These are phyloP conservation scores for Colletotrichum sojae DNA, from an alignment of 2,329 filamentous ascomycete genomes.

Conservation along the genomic window DNA sequence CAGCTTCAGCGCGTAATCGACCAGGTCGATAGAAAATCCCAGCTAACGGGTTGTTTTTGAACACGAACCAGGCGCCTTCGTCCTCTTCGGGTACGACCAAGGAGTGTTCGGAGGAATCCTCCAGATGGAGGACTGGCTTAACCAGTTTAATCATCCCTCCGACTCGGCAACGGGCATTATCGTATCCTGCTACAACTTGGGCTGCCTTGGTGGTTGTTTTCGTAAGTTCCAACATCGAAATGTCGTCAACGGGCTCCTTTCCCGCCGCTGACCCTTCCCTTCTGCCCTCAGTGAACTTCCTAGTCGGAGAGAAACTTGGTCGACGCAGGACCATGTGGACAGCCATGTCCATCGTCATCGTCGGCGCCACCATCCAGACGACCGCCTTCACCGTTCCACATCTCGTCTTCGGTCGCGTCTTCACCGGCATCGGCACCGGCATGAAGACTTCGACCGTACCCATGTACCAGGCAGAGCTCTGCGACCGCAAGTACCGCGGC, in stretches of 20 bases:
- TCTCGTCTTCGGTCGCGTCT: slow-evolving; percentile 57
- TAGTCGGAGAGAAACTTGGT: slow-evolving; percentile 51
- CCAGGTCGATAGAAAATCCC: too few relatives aligned
- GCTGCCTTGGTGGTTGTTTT: slow-evolving; percentile 58
- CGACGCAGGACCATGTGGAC: slow-evolving; percentile 50
- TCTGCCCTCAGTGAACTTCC: slow-evolving; percentile 41
- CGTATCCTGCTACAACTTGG: slow-evolving; percentile 55
- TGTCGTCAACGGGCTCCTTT: too few relatives aligned
- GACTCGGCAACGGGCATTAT: slow-evolving; percentile 49
- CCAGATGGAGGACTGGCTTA: slow-evolving; percentile 58
- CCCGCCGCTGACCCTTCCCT: not conserved
- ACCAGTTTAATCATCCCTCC: slow-evolving; percentile 46
- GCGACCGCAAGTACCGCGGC: slow-evolving; percentile 57
- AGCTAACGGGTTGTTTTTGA: too few relatives aligned
- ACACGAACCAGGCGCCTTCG: slow-evolving; percentile 41
- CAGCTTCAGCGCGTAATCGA: too few relatives aligned
- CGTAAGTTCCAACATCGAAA: not conserved
- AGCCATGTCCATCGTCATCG: slow-evolving; percentile 50
- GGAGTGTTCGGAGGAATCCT: slow-evolving; percentile 64
- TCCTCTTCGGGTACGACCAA: slow-evolving; percentile 62
- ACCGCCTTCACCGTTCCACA: slow-evolving; percentile 54
- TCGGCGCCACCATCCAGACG: slow-evolving; percentile 53
- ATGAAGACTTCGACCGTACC: slow-evolving; percentile 53
- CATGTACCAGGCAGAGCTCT: slow-evolving; percentile 61
- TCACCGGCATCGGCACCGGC: slow-evolving; percentile 58